Evolutionary conservation across 108 stramenopile genomes (phyloP).

Genomic region (Skeletonema tropicum): DNA sequence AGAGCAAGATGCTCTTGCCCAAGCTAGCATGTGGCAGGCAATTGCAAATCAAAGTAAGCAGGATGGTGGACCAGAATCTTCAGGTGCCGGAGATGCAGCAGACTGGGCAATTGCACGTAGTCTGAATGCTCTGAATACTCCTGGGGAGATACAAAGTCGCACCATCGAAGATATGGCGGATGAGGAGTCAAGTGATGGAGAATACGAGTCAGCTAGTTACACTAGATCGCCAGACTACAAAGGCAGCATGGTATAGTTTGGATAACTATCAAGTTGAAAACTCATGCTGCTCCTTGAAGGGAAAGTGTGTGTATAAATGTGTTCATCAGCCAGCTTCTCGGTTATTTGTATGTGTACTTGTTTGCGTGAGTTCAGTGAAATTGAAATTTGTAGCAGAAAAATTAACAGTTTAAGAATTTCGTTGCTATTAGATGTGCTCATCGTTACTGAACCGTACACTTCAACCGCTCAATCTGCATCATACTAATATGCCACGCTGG

Average conservation of each 20-base stretch:
- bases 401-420: neutral
- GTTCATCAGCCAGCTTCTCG: no score
- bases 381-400: neutral
- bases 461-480: neutral
- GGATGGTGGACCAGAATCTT: slow-evolving; percentile 58
- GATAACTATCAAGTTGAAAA: neutral
- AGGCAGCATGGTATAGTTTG: neutral
- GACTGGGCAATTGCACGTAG: slow-evolving; percentile 87
- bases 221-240: slow-evolving; percentile 14
- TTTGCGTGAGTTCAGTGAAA: neutral
- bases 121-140: slow-evolving; percentile 52
- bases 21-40: slow-evolving; percentile 82
- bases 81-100: slow-evolving; percentile 79
- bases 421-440: neutral
- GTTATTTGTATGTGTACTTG: neutral
- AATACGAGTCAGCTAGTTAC: slow-evolving; percentile 50
- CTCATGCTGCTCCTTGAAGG: neutral
- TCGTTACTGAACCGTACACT: neutral
- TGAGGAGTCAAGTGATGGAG: slow-evolving; percentile 41
- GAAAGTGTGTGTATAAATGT: neutral
- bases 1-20: slow-evolving; percentile 83
- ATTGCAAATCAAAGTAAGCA: slow-evolving; percentile 86
- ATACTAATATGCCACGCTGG: neutral
- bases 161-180: slow-evolving; percentile 50
- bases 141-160: slow-evolving; percentile 23